Percentiles rank a stretch among this genome's conserved stretches.
Evolutionary conservation across 805 yeast species (phyloP).

Genomic region (Saturnispora quitensis): DNA sequence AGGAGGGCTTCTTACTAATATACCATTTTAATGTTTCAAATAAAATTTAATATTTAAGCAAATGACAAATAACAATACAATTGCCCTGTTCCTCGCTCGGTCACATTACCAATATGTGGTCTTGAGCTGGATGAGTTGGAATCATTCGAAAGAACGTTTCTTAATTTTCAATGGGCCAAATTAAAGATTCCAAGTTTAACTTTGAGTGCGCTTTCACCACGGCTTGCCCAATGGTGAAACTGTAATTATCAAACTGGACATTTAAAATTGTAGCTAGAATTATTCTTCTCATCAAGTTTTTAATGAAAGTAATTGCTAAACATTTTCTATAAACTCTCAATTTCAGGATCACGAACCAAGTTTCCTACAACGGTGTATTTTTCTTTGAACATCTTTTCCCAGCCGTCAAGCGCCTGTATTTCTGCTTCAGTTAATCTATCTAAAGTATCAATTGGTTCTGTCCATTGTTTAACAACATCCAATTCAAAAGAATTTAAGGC

Average conservation of each 20-base stretch:
- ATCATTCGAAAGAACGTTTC: neutral
- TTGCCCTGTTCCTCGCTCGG: slow-evolving; percentile 65
- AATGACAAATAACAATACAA: neutral
- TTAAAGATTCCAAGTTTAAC: slow-evolving; percentile 29
- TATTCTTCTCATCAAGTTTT: neutral
- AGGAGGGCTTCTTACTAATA: slow-evolving; percentile 1
- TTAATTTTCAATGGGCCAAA: slow-evolving; percentile 39
- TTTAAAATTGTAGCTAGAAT: neutral
- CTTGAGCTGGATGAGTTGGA: slow-evolving; percentile 54
- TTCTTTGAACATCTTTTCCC: slow-evolving; percentile 75
- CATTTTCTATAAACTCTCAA: slow-evolving; percentile 2
- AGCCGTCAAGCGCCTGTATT: slow-evolving; percentile 58
- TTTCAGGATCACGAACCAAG: slow-evolving; percentile 35
- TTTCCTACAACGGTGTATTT: slow-evolving; percentile 81
- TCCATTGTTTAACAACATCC: slow-evolving; percentile 55
- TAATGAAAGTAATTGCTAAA: neutral
- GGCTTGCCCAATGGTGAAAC: slow-evolving; percentile 28
- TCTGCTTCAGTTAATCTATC: slow-evolving; percentile 54
- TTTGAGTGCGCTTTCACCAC: slow-evolving; percentile 52
- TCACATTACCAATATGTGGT: slow-evolving; percentile 24
- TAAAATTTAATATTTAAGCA: neutral
- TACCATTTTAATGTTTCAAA: slow-evolving; percentile 2
- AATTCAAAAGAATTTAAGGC: slow-evolving; percentile 79
- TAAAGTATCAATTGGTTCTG: slow-evolving; percentile 69
- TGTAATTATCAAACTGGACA: slow-evolving; percentile 34